Conservation (phyloP, 2,329 filamentous ascomycete genomes). For the Furcasterigmium furcatum region DNA sequence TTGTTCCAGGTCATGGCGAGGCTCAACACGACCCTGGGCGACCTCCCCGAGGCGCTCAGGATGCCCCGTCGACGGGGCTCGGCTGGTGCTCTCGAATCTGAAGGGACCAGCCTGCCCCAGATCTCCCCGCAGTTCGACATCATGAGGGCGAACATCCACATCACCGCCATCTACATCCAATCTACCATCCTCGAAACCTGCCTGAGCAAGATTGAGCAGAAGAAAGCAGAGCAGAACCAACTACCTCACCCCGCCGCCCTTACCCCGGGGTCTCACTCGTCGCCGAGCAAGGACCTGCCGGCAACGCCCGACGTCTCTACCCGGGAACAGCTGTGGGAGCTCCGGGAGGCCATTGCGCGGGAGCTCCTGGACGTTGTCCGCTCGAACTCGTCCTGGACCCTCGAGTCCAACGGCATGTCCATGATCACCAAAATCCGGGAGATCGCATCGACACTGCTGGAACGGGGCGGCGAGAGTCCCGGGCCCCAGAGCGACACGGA, state of each 20-base stretch:
- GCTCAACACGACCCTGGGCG: constrained; percentile 1
- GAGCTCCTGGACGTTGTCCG: constrained; percentile 11
- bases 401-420: constrained; percentile 16
- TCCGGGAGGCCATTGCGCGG: constrained; percentile 7
- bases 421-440: constrained; percentile 19
- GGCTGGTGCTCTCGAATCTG: background rate
- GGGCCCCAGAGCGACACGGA: background rate
- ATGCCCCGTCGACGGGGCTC: background rate
- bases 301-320: background rate
- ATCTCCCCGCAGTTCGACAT: constrained; percentile 12
- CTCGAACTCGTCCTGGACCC: constrained; percentile 9
- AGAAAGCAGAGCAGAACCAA: background rate
- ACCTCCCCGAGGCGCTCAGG: background rate
- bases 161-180: constrained; percentile 18
- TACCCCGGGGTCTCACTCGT: background rate
- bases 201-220: background rate
- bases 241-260: background rate
- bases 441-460: constrained; percentile 17
- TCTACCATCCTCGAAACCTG: constrained; percentile 17
- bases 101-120: background rate
- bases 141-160: constrained; percentile 19
- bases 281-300: background rate
- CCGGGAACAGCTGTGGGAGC: constrained; percentile 3
- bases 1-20: constrained; percentile 2
- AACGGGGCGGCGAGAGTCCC: constrained; percentile 4